Evolutionary conservation across 169 alveolate genomes (phyloP).

Genomic region (Perkinsus marinus): DNA sequence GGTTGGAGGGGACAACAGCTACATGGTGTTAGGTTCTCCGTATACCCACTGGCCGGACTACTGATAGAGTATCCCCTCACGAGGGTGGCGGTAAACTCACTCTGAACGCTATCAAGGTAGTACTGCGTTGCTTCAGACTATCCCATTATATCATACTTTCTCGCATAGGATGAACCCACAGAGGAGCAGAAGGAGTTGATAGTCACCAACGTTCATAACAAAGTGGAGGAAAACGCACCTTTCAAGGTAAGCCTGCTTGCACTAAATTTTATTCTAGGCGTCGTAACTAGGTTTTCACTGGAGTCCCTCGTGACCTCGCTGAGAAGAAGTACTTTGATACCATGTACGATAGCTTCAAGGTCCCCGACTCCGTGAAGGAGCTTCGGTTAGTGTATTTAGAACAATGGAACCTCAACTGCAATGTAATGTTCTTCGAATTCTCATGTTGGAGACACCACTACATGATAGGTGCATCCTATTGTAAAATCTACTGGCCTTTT

Average conservation of each 20-base stretch:
- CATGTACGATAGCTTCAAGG: slow-evolving; percentile 42
- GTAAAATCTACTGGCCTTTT: slow-evolving; percentile 29
- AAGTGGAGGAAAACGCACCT: slow-evolving; percentile 11
- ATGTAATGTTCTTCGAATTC: too few relatives aligned
- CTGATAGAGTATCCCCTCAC: slow-evolving; percentile 38
- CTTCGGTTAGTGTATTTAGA: slow-evolving; percentile 17
- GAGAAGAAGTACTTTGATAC: slow-evolving; percentile 48
- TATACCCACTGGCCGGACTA: slow-evolving; percentile 52
- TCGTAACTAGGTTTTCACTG: slow-evolving; percentile 31
- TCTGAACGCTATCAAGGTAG: not conserved
- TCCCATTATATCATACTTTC: too few relatives aligned
- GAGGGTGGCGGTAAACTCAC: not conserved
- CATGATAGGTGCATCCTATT: slow-evolving; percentile 11
- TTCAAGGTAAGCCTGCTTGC: not conserved
- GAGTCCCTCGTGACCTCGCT: slow-evolving; percentile 37
- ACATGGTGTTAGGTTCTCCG: slow-evolving; percentile 24
- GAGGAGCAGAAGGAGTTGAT: not conserved
- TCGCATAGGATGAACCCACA: not conserved
- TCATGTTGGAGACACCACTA: too few relatives aligned
- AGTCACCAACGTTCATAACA: slow-evolving; percentile 14
- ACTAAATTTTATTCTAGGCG: not conserved
- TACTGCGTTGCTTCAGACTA: not conserved
- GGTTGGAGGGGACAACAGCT: not conserved
- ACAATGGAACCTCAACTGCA: slow-evolving; percentile 33
- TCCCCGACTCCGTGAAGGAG: slow-evolving; percentile 29